These are phyloP conservation scores for Tuber aestivum DNA, from an alignment of 495 filamentous ascomycete genomes.

Conservation along the genomic window DNA sequence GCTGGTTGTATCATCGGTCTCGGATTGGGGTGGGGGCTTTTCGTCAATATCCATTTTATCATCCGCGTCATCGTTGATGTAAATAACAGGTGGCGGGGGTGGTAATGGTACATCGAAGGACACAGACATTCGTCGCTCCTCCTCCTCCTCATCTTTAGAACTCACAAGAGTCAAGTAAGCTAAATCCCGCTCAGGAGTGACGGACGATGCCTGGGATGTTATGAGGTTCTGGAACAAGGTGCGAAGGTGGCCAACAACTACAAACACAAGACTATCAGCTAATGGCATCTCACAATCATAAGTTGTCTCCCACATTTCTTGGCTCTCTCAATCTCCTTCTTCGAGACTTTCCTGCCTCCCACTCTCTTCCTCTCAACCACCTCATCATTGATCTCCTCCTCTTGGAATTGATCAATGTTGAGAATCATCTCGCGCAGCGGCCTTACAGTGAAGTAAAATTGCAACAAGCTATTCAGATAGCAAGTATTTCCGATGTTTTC, in stretches of 20 bases:
- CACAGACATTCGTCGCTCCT: slow-evolving; percentile 33
- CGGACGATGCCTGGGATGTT: slow-evolving; percentile 50
- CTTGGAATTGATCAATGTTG: slow-evolving; percentile 58
- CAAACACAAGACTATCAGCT: slow-evolving; percentile 21
- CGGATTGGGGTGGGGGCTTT: slow-evolving; percentile 4
- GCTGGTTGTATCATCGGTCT: slow-evolving; percentile 44
- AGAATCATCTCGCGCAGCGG: slow-evolving; percentile 75
- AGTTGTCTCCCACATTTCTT: slow-evolving; percentile 58
- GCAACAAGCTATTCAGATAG: slow-evolving; percentile 92
- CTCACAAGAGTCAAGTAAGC: slow-evolving; percentile 73
- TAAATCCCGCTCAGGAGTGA: slow-evolving; percentile 67
- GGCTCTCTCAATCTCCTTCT: slow-evolving; percentile 60
- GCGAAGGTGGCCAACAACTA: slow-evolving; percentile 67
- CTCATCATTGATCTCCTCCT: slow-evolving; percentile 59
- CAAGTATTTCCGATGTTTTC: slow-evolving; percentile 95
- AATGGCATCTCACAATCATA: neutral
- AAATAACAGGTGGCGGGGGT: slow-evolving; percentile 20
- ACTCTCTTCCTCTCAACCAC: slow-evolving; percentile 59
- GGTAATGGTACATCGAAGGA: slow-evolving; percentile 28
- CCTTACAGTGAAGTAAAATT: slow-evolving; percentile 87
- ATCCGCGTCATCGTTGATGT: slow-evolving; percentile 30
- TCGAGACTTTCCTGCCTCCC: slow-evolving; percentile 51
- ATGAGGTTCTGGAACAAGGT: slow-evolving; percentile 68
- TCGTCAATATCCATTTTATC: slow-evolving; percentile 42
- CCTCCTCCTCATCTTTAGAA: slow-evolving; percentile 51